Base-by-base conservation (phyloP, 768 basidiomycete species). In the Krasilnikovozyma curviuscula region DNA sequence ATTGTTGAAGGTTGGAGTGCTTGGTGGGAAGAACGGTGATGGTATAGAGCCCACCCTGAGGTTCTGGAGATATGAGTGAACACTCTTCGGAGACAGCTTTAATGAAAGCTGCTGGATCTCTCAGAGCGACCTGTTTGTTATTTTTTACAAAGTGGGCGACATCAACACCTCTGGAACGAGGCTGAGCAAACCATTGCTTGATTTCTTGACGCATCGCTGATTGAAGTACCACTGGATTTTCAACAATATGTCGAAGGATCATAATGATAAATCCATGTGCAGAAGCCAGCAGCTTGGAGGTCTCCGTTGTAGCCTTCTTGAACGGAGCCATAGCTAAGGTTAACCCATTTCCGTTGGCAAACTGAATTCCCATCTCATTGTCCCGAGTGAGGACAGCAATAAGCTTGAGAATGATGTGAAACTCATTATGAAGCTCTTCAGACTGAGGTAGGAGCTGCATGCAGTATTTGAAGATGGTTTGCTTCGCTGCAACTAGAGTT, bases 231-330 rank as follows among this genome's bases (percentile, higher is more conserved):
- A 66, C 59, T 2, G 70, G 57, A 54, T 88, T 83, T 65, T 98
- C 93, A 41, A 89, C 75, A 44, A 84, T 66, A 60, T 98, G 93
- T 7, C 93, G 79, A n/a, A 95, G 69, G 52, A 95, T 81, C 57
- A 80, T 81, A 34, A 78, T 77, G 46, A 86, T 73, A 62, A 86
- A 84, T 0, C 81, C 77, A 39, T 84, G 83, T 54, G 78, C 79
- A 18, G 80, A 78, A 21, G 45, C 21, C 14, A 60, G 61, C 3
- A n/a, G n/a, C n/a, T n/a, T n/a, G n/a, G n/a, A n/a, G n/a, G 64
- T 53, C 8, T 77, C 74, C 14, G 77, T 71, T 0, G 76, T 68
- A 5, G 70, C 66, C 16, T 69, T 65, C 54, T 74, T 55, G 55
- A 88, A 69, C 27, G 78, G 74, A 46, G 71, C 69, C 65, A 91